These are phyloP conservation scores for Tricholomella constricta DNA, from an alignment of 768 basidiomycete genomes.

Conservation along the genomic window DNA sequence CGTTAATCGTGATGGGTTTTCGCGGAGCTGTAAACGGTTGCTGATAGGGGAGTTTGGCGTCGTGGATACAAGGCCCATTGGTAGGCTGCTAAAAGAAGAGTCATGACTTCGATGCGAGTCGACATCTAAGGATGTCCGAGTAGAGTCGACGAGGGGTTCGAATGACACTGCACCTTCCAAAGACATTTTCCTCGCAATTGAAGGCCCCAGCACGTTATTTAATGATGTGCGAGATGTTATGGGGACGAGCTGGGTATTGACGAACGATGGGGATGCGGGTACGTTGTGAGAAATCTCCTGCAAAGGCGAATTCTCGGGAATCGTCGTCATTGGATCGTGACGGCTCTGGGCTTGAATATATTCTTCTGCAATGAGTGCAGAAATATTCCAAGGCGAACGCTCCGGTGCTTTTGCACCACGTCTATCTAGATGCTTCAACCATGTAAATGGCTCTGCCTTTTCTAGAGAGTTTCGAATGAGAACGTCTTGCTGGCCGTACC, in stretches of 20 bases:
- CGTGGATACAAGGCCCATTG: slow-evolving; percentile 33
- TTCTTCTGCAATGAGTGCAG: slow-evolving; percentile 71
- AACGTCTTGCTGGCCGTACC: slow-evolving; percentile 57
- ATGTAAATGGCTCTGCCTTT: slow-evolving; percentile 68
- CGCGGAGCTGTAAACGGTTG: neutral
- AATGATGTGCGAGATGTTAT: slow-evolving; percentile 34
- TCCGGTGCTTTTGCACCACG: slow-evolving; percentile 29
- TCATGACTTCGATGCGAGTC: slow-evolving; percentile 49
- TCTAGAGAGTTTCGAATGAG: slow-evolving; percentile 56
- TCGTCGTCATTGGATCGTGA: slow-evolving; percentile 41
- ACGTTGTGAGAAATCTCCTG: slow-evolving; percentile 20
- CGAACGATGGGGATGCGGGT: slow-evolving; percentile 20
- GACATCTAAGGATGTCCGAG: slow-evolving; percentile 47
- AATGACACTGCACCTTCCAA: slow-evolving; percentile 57
- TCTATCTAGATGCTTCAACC: slow-evolving; percentile 69
- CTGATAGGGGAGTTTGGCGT: slow-evolving; percentile 17
- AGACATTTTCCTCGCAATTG: slow-evolving; percentile 39
- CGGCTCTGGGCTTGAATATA: slow-evolving; percentile 47
- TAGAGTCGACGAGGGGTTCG: slow-evolving; percentile 53
- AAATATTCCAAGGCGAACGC: slow-evolving; percentile 61
- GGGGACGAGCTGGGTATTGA: slow-evolving; percentile 23
- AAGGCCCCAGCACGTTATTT: slow-evolving; percentile 40
- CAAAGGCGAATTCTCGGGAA: slow-evolving; percentile 42
- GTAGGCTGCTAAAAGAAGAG: slow-evolving; percentile 42
- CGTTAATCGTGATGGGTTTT: slow-evolving; percentile 1